Conservation (phyloP, 2,329 filamentous ascomycete species). For the Pestalotiopsis sp. region DNA sequence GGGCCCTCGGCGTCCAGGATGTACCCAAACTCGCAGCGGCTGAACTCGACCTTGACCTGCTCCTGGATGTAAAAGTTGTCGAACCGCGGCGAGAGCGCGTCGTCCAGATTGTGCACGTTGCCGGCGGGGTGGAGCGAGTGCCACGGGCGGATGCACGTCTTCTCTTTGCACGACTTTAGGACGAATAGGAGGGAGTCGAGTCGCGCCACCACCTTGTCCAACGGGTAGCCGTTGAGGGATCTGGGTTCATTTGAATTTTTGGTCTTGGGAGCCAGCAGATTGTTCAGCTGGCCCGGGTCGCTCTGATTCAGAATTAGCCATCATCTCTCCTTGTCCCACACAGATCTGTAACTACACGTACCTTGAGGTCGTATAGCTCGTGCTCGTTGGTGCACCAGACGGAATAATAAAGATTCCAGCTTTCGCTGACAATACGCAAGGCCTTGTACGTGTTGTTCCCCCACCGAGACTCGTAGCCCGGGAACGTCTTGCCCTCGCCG, state of each 20-base stretch:
- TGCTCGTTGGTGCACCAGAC: constrained; percentile 71
- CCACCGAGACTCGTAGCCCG: background rate
- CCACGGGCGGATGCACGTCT: constrained; percentile 59
- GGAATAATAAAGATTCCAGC: constrained; percentile 28
- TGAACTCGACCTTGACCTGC: constrained; percentile 52
- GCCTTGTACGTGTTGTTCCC: constrained; percentile 46
- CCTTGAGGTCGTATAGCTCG: constrained; percentile 65
- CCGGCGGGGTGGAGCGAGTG: constrained; percentile 54
- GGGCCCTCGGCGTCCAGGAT: constrained; percentile 55
- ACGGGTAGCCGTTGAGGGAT: constrained; percentile 8
- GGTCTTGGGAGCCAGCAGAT: constrained; percentile 33
- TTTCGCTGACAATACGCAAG: constrained; percentile 36
- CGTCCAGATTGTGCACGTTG: constrained; percentile 48
- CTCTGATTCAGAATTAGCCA: constrained; percentile 32
- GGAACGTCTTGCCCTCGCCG: constrained; percentile 14
- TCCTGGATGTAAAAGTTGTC: constrained; percentile 54
- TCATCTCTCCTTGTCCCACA: too few species aligned
- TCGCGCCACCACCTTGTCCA: constrained; percentile 45
- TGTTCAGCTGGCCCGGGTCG: constrained; percentile 54
- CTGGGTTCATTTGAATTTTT: background rate
- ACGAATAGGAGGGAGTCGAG: constrained; percentile 62
- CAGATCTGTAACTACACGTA: constrained; percentile 25
- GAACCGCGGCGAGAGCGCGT: constrained; percentile 50
- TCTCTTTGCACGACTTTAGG: constrained; percentile 60
- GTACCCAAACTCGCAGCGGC: constrained; percentile 58